Evolutionary conservation across 2,329 filamentous ascomycete species (phyloP), one percentile per base, ranked within the genome.

Genomic region (Stemphylium beticola): DNA sequence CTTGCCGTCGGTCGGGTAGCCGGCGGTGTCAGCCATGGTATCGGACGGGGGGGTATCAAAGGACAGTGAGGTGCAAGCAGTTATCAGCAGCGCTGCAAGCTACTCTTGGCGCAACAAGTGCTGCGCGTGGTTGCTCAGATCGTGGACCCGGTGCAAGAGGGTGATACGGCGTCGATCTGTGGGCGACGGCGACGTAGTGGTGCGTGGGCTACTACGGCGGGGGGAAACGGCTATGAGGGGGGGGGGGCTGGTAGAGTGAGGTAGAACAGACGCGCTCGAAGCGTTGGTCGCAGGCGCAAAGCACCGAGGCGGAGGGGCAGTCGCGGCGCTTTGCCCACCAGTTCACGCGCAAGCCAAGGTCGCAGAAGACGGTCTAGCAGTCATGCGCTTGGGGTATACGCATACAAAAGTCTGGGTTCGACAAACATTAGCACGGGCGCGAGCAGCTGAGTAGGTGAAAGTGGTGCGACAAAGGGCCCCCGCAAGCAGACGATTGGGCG

Each of bases 401-500:
- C 69, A 65, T 60, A 59, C 56, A 63, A 57, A 62, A 60, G 54
- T 58, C 68, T 72, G 60, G 43, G 52, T 53, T 58, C 39, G 60
- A 65, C 71, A 73, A 74, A 71, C 60, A 69, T 76, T 71, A 76
- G 74, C 69, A 74, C 53, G 61, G 60, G 64, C 62, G 62, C 62
- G 54, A 52, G 61, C 63, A 65, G 60, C 39, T 64, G 62, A 64
- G 57, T 57, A 55, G 42, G 62, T 60, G 54, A 57, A 57, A 15
- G 59, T 52, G 57, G 69, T 70, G 67, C 65, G 60, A 73, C 72
- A 44, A 49, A 46, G 49, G 43, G 53, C 59, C 51, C 61, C 60
- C 60, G 61, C 57, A 58, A 51, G 66, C 57, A 46, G 55, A 49
- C 57, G 64, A 70, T 61, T 60, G 62, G 64, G 57, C 63, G 68